Percentiles rank a stretch among this genome's conserved stretches.
Conservation (phyloP, 306 rosid species). For the Corylus americana region DNA sequence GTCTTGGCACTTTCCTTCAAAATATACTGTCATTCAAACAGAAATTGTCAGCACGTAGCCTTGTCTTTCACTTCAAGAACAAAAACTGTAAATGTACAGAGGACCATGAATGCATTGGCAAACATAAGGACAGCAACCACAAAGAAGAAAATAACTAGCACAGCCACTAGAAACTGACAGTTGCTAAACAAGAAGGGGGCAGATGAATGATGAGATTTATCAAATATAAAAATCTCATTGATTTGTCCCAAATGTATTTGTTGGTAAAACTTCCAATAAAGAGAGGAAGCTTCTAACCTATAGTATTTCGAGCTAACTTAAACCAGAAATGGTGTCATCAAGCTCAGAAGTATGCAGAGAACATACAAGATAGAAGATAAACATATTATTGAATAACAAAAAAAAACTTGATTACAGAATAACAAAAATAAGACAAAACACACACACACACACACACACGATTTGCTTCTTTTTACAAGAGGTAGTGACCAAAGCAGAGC, state of each 20-base stretch:
- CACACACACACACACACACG: neutral
- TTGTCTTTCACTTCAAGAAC: neutral
- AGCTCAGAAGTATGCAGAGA: neutral
- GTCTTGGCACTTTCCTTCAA: constrained; percentile 66
- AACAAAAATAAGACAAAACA: neutral
- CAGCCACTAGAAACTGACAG: constrained; percentile 9
- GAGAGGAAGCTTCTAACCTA: neutral
- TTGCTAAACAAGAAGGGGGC: neutral
- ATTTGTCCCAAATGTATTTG: neutral
- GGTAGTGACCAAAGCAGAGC: neutral
- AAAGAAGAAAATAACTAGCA: constrained; percentile 16
- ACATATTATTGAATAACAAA: neutral
- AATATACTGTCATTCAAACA: constrained; percentile 69
- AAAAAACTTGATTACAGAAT: neutral
- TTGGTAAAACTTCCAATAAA: neutral
- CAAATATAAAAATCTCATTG: constrained; percentile 4
- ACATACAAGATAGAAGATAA: neutral
- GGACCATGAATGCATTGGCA: neutral
- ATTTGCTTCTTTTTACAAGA: neutral
- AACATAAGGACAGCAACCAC: neutral
- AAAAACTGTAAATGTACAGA: neutral
- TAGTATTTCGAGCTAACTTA: neutral
- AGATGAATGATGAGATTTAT: neutral
- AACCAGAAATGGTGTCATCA: neutral
- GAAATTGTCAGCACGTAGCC: constrained; percentile 21